A percentile compares a stretch with the other conserved stretches of the same genome.
phyloP scores from a whole-genome alignment of 2,329 filamentous ascomycete species.

The Cytospora leucostoma region DNA sequence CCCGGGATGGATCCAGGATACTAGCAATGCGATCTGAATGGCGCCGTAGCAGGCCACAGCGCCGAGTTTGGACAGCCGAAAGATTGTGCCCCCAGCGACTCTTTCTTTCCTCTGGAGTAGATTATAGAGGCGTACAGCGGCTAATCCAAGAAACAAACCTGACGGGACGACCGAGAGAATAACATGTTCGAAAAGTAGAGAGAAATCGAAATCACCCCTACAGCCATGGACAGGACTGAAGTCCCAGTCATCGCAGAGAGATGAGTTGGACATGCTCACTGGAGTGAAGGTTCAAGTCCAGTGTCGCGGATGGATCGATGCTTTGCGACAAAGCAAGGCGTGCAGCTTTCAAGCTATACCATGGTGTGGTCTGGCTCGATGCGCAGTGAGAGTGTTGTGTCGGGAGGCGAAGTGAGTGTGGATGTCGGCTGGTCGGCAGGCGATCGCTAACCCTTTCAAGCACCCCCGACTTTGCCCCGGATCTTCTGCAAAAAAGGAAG shows the following conservation, averaged over 20 bases:
- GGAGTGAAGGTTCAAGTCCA: too few relatives aligned
- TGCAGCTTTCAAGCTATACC: too few relatives aligned
- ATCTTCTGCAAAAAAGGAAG: too few relatives aligned
- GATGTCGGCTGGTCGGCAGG: too few relatives aligned
- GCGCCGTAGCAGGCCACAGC: slow-evolving; percentile 1
- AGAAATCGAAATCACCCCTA: slow-evolving; percentile 9
- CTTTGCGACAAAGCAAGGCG: too few relatives aligned
- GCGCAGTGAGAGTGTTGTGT: too few relatives aligned
- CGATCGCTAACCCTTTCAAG: too few relatives aligned
- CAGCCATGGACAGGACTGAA: slow-evolving; percentile 1
- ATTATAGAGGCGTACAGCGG: not conserved
- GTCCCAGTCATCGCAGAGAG: slow-evolving; percentile 1
- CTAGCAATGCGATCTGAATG: slow-evolving; percentile 1
- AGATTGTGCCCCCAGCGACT: not conserved
- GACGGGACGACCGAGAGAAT: slow-evolving; percentile 7
- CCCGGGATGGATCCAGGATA: not conserved
- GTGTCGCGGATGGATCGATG: too few relatives aligned
- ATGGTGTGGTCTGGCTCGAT: too few relatives aligned
- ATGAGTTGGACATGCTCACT: not conserved
- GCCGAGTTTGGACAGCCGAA: slow-evolving; percentile 3
- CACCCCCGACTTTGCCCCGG: too few relatives aligned
- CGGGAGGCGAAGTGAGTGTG: too few relatives aligned
- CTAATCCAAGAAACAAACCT: not conserved
- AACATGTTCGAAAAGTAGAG: slow-evolving; percentile 11
- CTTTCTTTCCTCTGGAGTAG: not conserved